Evolutionary conservation across 345 rosid species (phyloP), one percentile per base, ranked within the genome.

Genomic region (Eucalyptus polyanthemos): DNA sequence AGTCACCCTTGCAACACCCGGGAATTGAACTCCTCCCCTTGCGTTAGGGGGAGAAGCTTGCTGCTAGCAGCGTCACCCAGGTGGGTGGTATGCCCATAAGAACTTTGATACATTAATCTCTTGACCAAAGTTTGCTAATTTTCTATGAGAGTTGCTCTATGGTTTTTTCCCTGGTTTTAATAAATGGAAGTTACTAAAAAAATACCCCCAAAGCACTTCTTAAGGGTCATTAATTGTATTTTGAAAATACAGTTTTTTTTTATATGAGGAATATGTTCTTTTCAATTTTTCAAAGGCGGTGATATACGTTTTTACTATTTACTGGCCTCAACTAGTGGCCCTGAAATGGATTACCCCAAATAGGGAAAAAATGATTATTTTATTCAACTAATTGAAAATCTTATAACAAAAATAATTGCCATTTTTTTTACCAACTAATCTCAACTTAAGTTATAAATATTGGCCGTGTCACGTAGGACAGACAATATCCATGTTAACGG

Each of bases 401-500:
- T 37, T 13, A 25, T 10, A 37, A 19, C 6, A 65, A 76, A 76
- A 76, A 11, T 6, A 21, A 76, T 76, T 40, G 15, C 5, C 15
- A 37, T 11, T 44, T 76, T 10, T 4, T 37, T 37, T 37, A 76
- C 83, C 27, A 11, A 17, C 47, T 37, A 76, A 12, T 40, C 47
- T 13, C 8, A 21, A 76, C 8, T 40, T 40, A 25, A 76, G 83
- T 8, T 11, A 2, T 21, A 37, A 76, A 22, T 22, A 24, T 24
- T 56, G 29, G 6, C 13, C 6, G 2, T 56, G 62, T 56, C 29
- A 56, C 2, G 3, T 56, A 24, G 29, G 29, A 11, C 1, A 11
- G 0, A 56, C 29, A 25, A 25, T 0, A 6, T 56, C 3, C 62
- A 24, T 22, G 29, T 56, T 1, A 56, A 25, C 0, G 6, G 29